A percentile compares a stretch with the other conserved stretches of the same genome.
These are phyloP conservation scores for Podila clonocystis DNA, from an alignment of 192 early-diverging fungal species.

Conservation along the genomic window DNA sequence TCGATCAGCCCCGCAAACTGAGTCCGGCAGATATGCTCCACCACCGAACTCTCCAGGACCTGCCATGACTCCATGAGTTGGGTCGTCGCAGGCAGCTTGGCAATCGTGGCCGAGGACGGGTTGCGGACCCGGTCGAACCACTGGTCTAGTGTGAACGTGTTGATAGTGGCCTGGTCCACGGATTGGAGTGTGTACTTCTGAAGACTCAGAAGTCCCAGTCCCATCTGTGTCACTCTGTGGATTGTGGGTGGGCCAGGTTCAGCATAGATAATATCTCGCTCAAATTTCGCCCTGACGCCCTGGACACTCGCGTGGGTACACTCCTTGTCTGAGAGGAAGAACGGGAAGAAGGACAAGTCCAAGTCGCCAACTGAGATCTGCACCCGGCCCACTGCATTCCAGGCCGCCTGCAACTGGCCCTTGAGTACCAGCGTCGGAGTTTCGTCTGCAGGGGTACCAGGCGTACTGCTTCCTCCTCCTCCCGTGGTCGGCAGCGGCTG, in stretches of 20 bases:
- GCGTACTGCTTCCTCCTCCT: background rate
- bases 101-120: constrained; percentile 38
- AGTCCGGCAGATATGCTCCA: constrained; percentile 44
- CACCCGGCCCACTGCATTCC: constrained; percentile 35
- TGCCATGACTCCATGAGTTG: constrained; percentile 52
- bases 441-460: background rate
- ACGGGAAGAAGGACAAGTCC: constrained; percentile 44
- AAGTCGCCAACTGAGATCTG: constrained; percentile 34
- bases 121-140: constrained; percentile 49
- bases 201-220: constrained; percentile 18
- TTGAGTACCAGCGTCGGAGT: background rate
- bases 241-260: constrained; percentile 8
- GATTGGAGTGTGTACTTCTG: constrained; percentile 37
- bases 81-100: constrained; percentile 31
- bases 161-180: constrained; percentile 14
- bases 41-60: constrained; percentile 19
- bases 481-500: constrained; percentile 3
- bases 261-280: constrained; percentile 20
- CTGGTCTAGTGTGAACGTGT: constrained; percentile 30
- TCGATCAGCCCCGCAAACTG: constrained; percentile 45
- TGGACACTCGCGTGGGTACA: constrained; percentile 47
- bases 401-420: constrained; percentile 8
- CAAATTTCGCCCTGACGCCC: constrained; percentile 20
- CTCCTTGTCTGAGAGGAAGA: constrained; percentile 47
- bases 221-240: constrained; percentile 24